A percentile compares a stretch with the other conserved stretches of the same genome.
Conservation (phyloP, 345 rosid species). For the Dipteronia sinensis region DNA sequence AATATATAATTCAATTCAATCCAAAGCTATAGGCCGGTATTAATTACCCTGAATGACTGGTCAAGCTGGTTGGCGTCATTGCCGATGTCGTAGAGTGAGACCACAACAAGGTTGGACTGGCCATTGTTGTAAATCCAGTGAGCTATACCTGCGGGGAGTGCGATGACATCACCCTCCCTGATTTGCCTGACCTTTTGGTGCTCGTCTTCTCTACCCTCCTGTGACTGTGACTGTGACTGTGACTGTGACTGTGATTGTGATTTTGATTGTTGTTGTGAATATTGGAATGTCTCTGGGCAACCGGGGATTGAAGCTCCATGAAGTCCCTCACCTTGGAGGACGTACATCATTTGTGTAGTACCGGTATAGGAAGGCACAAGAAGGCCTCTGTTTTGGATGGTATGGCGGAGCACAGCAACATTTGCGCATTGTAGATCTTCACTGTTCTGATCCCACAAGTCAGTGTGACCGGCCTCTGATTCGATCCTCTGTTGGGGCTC, state of each 20-base stretch:
- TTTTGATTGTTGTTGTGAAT: constrained; percentile 36
- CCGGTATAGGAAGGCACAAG: no score
- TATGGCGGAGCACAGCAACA: constrained; percentile 12
- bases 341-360: no score
- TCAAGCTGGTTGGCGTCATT: constrained; percentile 53
- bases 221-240: no score
- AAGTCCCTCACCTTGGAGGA: constrained; percentile 15
- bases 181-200: constrained; percentile 42
- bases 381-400: no score
- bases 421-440: constrained; percentile 40
- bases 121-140: constrained; percentile 56
- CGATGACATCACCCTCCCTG: constrained; percentile 43
- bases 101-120: constrained; percentile 31
- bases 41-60: constrained; percentile 36
- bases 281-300: constrained; percentile 44
- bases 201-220: constrained; percentile 7
- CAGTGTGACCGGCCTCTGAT: no score
- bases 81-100: constrained; percentile 36
- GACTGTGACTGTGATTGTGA: not conserved
- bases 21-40: no score
- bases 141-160: constrained; percentile 45
- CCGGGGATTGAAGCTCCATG: constrained; percentile 42
- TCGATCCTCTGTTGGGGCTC: no score
- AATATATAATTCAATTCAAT: no score
- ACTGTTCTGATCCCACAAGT: no score